A percentile compares a stretch with the other conserved stretches of the same genome.
phyloP scores from a whole-genome alignment of 768 basidiomycete species.

The Pleurotus tuber-regium region DNA sequence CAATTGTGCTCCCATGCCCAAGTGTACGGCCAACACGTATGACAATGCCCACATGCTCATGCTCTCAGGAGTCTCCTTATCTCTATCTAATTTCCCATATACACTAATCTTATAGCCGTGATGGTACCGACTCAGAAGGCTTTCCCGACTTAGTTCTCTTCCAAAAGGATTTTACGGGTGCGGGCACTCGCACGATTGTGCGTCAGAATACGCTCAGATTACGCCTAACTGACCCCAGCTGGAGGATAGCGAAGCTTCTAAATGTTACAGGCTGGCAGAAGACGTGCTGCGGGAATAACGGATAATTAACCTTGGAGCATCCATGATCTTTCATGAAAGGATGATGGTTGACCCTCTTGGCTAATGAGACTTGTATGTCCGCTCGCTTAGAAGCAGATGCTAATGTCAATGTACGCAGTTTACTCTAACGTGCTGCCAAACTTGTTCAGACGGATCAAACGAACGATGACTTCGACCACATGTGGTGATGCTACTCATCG shows the following conservation, averaged over 20 bases:
- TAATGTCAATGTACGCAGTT: no score
- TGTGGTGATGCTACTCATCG: neutral
- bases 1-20: constrained; percentile 3
- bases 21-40: neutral
- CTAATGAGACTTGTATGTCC: no score
- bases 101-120: neutral
- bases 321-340: no score
- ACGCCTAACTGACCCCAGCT: no score
- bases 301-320: no score
- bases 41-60: constrained; percentile 6
- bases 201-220: neutral
- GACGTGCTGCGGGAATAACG: no score
- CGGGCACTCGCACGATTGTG: neutral
- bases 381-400: no score
- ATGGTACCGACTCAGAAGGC: neutral
- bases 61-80: constrained; percentile 8
- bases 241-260: no score
- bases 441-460: constrained; percentile 2
- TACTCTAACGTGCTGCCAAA: neutral
- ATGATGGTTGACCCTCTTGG: no score
- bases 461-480: neutral
- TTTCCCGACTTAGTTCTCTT: neutral
- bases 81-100: neutral
- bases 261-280: no score
- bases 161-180: neutral